phyloP scores from a whole-genome alignment of 352 stramenopile genomes.

The Phytophthora multivora region DNA sequence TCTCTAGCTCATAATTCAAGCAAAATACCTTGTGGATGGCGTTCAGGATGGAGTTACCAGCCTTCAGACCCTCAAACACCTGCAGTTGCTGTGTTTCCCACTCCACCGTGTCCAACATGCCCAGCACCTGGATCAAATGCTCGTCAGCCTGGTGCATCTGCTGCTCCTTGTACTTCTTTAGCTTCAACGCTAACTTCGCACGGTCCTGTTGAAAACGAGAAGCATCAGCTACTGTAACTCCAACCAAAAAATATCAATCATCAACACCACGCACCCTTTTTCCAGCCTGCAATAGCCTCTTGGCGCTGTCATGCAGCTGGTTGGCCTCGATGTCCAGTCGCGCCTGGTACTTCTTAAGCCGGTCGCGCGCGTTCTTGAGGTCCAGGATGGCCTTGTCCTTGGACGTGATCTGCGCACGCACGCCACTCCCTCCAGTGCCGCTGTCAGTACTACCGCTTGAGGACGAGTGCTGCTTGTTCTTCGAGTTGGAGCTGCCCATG shows the following conservation, averaged over 20 bases:
- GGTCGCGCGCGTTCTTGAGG: conserved; percentile 90
- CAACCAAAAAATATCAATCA: not conserved
- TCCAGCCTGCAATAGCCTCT: conserved; percentile 68
- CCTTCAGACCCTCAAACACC: conserved; percentile 89
- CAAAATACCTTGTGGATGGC: conserved; percentile 79
- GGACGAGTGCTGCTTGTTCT: conserved; percentile 45
- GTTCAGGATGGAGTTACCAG: conserved; percentile 87
- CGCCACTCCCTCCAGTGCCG: conserved; percentile 19
- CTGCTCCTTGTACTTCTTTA: conserved; percentile 91
- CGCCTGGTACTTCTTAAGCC: conserved; percentile 84
- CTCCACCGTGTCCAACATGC: conserved; percentile 89
- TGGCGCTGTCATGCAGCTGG: conserved; percentile 81
- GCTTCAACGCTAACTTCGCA: conserved; percentile 85
- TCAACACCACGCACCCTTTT: conserved; percentile 48
- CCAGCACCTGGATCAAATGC: conserved; percentile 85
- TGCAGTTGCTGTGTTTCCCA: conserved; percentile 90
- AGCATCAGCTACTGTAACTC: too few species aligned
- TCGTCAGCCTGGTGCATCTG: conserved; percentile 88
- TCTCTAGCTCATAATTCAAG: not conserved
- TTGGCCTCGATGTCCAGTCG: conserved; percentile 82
- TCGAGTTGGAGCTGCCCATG: conserved; percentile 65
- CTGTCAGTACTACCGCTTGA: conserved; percentile 1
- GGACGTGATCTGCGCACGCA: conserved; percentile 72
- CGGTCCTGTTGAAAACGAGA: conserved; percentile 50
- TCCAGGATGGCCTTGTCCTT: conserved; percentile 91